Evolutionary conservation across 805 yeast species (phyloP), one percentile per base, ranked within the genome.

Genomic region (Saturnispora sanitii): DNA sequence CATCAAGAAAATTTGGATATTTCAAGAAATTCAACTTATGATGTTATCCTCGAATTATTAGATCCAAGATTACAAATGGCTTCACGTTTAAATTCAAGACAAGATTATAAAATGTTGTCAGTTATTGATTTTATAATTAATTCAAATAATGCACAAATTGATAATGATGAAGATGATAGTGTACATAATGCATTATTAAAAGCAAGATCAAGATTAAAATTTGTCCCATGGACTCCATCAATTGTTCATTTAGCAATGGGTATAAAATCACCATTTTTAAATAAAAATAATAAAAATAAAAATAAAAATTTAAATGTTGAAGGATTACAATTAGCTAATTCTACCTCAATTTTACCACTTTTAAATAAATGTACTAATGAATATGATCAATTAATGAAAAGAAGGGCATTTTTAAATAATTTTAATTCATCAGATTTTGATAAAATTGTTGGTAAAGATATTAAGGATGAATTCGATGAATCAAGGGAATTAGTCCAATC

Each of bases 181-280:
- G 43, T 48, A 4, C 79, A 79, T 38, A 79, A 78, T 53, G 86
- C 83, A 1, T 26, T 46, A 15, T 29, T 46, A 3, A 46, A 78
- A 48, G 77, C 83, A 0, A 79, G 79, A 47, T 75, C 74, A 39
- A 60, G 90, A 41, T 67, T 86, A 1, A 68, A 73, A 21, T 92
- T 86, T 62, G 85, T 85, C 3, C 92, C 95, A 0, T 83, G 95
- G 87, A 74, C 86, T 0, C 77, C 92, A 0, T 73, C 87, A 0
- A 72, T 87, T 6, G 71, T 87, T 5, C 92, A 86, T 53, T 66
- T 87, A 1, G 87, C 90, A 6, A 66, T 78, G 36, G 87, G 95
- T 0, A 70, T 73, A 43, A 77, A 76, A 47, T 82, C 95, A 8
- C 80, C 87, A 4, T 82, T 67, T 49, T 49, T 64, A 13, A 50